These are phyloP conservation scores for Apiotrichum sp. DNA, from an alignment of 1,284 basidiomycete genomes.

Conservation along the genomic window DNA sequence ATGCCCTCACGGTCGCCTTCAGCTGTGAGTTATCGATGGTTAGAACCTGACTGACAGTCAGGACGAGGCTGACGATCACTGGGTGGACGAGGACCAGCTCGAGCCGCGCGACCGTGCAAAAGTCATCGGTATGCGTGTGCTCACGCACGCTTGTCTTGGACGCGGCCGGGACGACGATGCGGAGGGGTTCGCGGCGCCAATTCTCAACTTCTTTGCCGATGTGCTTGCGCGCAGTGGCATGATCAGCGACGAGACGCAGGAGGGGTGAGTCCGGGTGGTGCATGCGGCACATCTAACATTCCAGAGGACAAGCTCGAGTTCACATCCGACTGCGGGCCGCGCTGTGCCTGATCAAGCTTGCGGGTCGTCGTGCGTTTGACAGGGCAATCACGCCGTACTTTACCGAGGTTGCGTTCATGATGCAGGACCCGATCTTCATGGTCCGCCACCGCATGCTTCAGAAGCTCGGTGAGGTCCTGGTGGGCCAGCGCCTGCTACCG, in stretches of 20 bases:
- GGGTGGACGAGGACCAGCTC: slow-evolving; percentile 64
- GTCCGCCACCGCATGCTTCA: slow-evolving; percentile 73
- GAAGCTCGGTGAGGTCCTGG: slow-evolving; percentile 64
- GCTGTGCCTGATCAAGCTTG: slow-evolving; percentile 72
- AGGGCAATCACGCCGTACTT: slow-evolving; percentile 60
- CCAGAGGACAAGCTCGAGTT: slow-evolving; percentile 32
- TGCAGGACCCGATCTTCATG: slow-evolving; percentile 83
- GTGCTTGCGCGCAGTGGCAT: slow-evolving; percentile 63
- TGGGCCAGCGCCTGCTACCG: slow-evolving; percentile 58
- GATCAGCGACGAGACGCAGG: slow-evolving; percentile 55
- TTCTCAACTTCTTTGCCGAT: slow-evolving; percentile 65
- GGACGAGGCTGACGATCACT: slow-evolving; percentile 51
- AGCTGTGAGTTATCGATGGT: slow-evolving; percentile 48
- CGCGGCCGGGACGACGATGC: slow-evolving; percentile 59
- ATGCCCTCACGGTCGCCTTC: slow-evolving; percentile 56
- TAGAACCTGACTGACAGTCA: not conserved
- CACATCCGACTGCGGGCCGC: slow-evolving; percentile 73
- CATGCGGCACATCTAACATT: slow-evolving; percentile 38
- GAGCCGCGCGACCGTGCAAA: slow-evolving; percentile 55
- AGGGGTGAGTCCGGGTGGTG: slow-evolving; percentile 57
- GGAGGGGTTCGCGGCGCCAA: slow-evolving; percentile 62
- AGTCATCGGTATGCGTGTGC: slow-evolving; percentile 67
- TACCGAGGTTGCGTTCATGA: slow-evolving; percentile 62
- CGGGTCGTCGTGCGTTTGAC: slow-evolving; percentile 59
- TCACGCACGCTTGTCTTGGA: slow-evolving; percentile 69